These are phyloP conservation scores for Hymenoscyphus fraxineus DNA, from an alignment of 2,329 filamentous ascomycete species.

Conservation along the genomic window DNA sequence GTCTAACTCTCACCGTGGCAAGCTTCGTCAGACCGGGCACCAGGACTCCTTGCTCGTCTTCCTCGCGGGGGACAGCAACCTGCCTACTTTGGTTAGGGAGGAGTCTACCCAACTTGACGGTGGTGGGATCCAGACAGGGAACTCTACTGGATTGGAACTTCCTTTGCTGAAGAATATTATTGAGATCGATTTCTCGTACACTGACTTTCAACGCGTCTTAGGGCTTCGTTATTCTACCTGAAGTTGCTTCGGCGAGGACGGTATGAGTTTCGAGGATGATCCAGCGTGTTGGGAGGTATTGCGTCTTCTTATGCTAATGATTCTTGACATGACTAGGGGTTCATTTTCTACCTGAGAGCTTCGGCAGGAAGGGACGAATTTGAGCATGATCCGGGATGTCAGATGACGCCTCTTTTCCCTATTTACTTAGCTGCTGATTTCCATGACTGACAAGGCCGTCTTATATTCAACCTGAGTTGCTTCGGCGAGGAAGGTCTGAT, in stretches of 20 bases:
- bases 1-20: slow-evolving; percentile 1
- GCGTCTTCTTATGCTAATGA: not conserved
- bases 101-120: slow-evolving; percentile 1
- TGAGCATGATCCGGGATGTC: not conserved
- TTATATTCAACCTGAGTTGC: not conserved
- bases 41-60: not conserved
- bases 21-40: not conserved
- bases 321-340: not conserved
- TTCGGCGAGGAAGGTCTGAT: not conserved
- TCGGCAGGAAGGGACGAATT: not conserved
- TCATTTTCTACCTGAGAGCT: not conserved
- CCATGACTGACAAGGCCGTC: too few relatives aligned
- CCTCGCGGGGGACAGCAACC: not conserved
- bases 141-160: not conserved
- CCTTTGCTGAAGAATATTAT: not conserved
- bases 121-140: not conserved
- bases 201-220: not conserved
- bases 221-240: not conserved
- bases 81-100: not conserved
- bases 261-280: not conserved
- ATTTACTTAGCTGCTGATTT: too few relatives aligned
- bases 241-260: not conserved
- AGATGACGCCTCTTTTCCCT: too few relatives aligned
- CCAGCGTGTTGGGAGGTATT: not conserved
- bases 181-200: not conserved